These are phyloP conservation scores for Ceratorhiza oryzae-sativae DNA, from an alignment of 1,284 basidiomycete genomes.

Conservation along the genomic window DNA sequence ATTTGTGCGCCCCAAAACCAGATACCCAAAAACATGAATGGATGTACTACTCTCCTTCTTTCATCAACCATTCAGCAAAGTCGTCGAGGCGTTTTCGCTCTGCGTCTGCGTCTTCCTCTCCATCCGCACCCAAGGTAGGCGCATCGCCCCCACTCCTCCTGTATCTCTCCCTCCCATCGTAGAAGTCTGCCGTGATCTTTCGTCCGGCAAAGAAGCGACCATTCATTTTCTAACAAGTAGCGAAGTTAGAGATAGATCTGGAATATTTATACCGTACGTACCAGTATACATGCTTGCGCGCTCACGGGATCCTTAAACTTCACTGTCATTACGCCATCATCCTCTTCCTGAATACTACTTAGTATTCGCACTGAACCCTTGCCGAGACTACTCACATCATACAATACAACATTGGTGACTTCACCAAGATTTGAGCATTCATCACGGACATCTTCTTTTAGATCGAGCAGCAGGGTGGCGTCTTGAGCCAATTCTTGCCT, in stretches of 20 bases:
- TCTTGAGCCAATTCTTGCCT: slow-evolving; percentile 88
- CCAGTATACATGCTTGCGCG: slow-evolving; percentile 88
- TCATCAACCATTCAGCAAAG: slow-evolving; percentile 82
- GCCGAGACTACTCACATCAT: slow-evolving; percentile 74
- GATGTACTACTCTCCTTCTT: slow-evolving; percentile 16
- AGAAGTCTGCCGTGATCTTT: slow-evolving; percentile 81
- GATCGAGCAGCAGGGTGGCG: slow-evolving; percentile 83
- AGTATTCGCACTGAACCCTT: slow-evolving; percentile 6
- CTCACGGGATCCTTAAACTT: slow-evolving; percentile 90
- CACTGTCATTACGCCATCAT: slow-evolving; percentile 94
- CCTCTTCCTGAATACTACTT: slow-evolving; percentile 71
- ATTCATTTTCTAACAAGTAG: slow-evolving; percentile 84
- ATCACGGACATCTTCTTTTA: slow-evolving; percentile 95
- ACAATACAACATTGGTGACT: slow-evolving; percentile 95
- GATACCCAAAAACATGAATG: not conserved
- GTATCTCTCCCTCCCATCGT: slow-evolving; percentile 82
- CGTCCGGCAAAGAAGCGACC: slow-evolving; percentile 91
- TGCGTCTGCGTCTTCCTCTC: slow-evolving; percentile 63
- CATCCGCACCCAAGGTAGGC: slow-evolving; percentile 65
- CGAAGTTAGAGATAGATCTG: not conserved
- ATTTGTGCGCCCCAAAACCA: too few species aligned
- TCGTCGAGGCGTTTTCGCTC: slow-evolving; percentile 86
- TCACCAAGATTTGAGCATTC: slow-evolving; percentile 92
- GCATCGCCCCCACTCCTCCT: slow-evolving; percentile 66
- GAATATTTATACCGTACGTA: slow-evolving; percentile 54